These are phyloP conservation scores for Starmerella gropengiesseri DNA, from an alignment of 805 yeast species.

Conservation along the genomic window DNA sequence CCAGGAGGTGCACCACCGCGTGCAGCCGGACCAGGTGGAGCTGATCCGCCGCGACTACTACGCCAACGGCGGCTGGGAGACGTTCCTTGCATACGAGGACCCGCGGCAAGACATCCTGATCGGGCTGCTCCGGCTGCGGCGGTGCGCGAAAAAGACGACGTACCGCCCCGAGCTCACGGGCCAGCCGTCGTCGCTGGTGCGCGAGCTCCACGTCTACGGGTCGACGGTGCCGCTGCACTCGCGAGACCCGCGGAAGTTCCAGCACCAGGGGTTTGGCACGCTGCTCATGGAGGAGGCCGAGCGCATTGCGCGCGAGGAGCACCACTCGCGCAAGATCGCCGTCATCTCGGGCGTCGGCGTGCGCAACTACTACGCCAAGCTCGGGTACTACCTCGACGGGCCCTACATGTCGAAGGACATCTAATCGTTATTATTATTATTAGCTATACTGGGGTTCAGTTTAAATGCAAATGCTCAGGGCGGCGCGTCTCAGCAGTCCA, in stretches of 20 bases:
- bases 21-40: constrained; percentile 94
- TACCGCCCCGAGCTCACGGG: constrained; percentile 75
- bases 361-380: constrained; percentile 82
- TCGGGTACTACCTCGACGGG: constrained; percentile 88
- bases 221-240: constrained; percentile 94
- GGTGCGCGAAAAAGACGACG: constrained; percentile 80
- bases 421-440: background rate
- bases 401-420: constrained; percentile 83
- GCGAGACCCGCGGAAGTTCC: constrained; percentile 94
- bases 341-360: constrained; percentile 98
- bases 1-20: constrained; percentile 95
- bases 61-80: constrained; percentile 94
- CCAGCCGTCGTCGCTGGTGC: constrained; percentile 85
- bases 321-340: constrained; percentile 79
- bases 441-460: background rate
- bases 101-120: constrained; percentile 92
- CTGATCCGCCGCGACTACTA: constrained; percentile 88
- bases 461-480: background rate
- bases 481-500: constrained; percentile 22
- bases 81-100: constrained; percentile 90
- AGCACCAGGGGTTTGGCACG: constrained; percentile 98
- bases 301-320: constrained; percentile 88
- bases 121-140: constrained; percentile 78
- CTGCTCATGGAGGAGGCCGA: constrained; percentile 97
- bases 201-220: constrained; percentile 95